Evolutionary conservation across 2,329 filamentous ascomycete species (phyloP).

Genomic region (Diaporthe caulivora): DNA sequence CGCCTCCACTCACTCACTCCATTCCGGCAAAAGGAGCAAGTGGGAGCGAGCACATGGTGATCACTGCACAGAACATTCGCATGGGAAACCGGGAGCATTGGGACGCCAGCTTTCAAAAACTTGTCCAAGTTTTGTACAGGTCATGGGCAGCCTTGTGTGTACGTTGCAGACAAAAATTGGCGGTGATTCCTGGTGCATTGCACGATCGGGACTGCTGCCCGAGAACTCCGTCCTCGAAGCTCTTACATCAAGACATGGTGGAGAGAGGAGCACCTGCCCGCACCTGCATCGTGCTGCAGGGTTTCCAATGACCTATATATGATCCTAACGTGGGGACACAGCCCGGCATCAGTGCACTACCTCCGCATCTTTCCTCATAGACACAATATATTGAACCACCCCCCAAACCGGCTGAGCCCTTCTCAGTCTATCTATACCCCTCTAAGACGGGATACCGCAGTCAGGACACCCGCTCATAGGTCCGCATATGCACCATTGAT

Average conservation of each 20-base stretch:
- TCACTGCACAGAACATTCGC: neutral
- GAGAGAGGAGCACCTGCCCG: conserved; percentile 28
- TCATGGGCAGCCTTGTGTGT: neutral
- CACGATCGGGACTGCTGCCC: conserved; percentile 8
- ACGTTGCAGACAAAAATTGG: neutral
- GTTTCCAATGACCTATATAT: conserved; percentile 2
- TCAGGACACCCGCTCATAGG: neutral
- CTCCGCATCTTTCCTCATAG: conserved; percentile 16
- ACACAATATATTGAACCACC: neutral
- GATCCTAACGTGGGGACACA: conserved; percentile 22
- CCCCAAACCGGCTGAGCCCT: neutral
- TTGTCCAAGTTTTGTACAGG: neutral
- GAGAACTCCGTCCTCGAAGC: conserved; percentile 19
- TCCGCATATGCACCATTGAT: neutral
- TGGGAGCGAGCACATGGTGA: neutral
- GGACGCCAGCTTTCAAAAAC: neutral
- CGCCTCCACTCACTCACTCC: conserved; percentile 6
- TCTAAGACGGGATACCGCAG: neutral
- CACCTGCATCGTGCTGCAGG: conserved; percentile 32
- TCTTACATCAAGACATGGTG: conserved; percentile 20
- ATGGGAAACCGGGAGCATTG: neutral
- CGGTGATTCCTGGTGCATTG: neutral
- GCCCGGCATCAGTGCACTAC: neutral
- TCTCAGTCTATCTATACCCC: neutral
- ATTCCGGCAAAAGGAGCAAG: neutral